Evolutionary conservation across 805 yeast species (phyloP).

Genomic region (Schizosaccharomyces osmophilus): DNA sequence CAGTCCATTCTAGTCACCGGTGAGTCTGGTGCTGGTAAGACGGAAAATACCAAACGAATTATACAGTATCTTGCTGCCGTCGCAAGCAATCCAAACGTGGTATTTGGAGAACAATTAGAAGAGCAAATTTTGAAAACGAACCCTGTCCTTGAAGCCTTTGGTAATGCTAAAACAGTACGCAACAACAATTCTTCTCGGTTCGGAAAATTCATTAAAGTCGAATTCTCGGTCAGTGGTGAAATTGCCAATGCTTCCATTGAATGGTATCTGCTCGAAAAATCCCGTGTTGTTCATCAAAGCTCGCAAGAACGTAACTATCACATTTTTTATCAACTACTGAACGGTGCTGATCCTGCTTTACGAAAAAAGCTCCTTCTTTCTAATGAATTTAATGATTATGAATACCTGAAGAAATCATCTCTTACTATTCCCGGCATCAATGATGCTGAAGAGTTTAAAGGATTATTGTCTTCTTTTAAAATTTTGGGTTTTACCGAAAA

Average conservation of each 20-base stretch:
- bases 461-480: slow-evolving; percentile 39
- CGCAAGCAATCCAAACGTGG: slow-evolving; percentile 8
- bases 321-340: slow-evolving; percentile 68
- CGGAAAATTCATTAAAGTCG: slow-evolving; percentile 83
- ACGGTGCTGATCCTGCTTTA: slow-evolving; percentile 31
- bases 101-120: slow-evolving; percentile 26
- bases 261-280: slow-evolving; percentile 81
- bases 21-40: slow-evolving; percentile 96
- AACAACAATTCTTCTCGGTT: slow-evolving; percentile 89
- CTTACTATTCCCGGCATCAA: slow-evolving; percentile 44
- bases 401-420: slow-evolving; percentile 34
- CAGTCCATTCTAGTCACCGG: slow-evolving; percentile 95
- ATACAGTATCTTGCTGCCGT: slow-evolving; percentile 68
- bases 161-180: slow-evolving; percentile 85
- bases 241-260: slow-evolving; percentile 80
- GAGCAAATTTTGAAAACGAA: slow-evolving; percentile 74
- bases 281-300: slow-evolving; percentile 86
- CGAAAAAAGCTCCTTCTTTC: slow-evolving; percentile 16
- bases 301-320: slow-evolving; percentile 79
- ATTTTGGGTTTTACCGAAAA: slow-evolving; percentile 41
- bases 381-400: slow-evolving; percentile 22
- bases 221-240: slow-evolving; percentile 35
- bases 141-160: slow-evolving; percentile 87
- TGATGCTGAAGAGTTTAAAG: slow-evolving; percentile 43
- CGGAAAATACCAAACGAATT: slow-evolving; percentile 88